A percentile compares a stretch with the other conserved stretches of the same genome.
Conservation (phyloP, 495 filamentous ascomycete genomes). For the Hypomontagnella submonticulosa region DNA sequence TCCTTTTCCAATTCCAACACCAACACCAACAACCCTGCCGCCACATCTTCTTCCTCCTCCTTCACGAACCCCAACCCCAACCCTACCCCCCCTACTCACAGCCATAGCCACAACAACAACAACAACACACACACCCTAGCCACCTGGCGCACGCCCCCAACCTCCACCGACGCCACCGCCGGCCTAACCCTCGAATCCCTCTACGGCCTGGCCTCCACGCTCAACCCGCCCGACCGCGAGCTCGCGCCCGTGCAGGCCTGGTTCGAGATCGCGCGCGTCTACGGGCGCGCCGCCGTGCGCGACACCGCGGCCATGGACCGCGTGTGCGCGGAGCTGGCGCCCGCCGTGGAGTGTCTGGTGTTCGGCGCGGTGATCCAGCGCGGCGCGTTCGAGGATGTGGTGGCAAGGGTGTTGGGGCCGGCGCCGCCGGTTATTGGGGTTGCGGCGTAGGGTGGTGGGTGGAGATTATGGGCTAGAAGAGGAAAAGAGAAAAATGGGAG, state of each 20-base stretch:
- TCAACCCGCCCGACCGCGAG: slow-evolving; percentile 51
- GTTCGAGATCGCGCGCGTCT: slow-evolving; percentile 56
- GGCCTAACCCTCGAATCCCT: slow-evolving; percentile 52
- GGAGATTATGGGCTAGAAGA: background rate
- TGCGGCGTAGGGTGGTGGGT: background rate
- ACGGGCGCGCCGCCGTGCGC: slow-evolving; percentile 40
- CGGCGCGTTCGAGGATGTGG: slow-evolving; percentile 53
- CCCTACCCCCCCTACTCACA: slow-evolving; percentile 1
- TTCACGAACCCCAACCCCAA: slow-evolving; percentile 6
- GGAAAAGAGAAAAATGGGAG: slow-evolving; percentile 1
- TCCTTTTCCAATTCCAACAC: background rate
- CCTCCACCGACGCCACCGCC: background rate
- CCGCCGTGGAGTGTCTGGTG: slow-evolving; percentile 51
- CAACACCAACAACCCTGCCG: background rate
- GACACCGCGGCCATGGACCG: slow-evolving; percentile 32
- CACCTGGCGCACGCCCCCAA: slow-evolving; percentile 16
- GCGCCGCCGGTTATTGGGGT: background rate
- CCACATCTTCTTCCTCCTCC: background rate
- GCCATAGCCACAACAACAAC: background rate
- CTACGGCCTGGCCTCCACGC: slow-evolving; percentile 51
- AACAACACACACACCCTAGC: slow-evolving; percentile 13
- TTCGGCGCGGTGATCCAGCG: slow-evolving; percentile 59
- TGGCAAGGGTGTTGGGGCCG: slow-evolving; percentile 44
- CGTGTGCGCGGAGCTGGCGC: slow-evolving; percentile 50
- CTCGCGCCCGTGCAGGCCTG: slow-evolving; percentile 64